Conservation (phyloP, 257 asterid species). For the Rhazya stricta region DNA sequence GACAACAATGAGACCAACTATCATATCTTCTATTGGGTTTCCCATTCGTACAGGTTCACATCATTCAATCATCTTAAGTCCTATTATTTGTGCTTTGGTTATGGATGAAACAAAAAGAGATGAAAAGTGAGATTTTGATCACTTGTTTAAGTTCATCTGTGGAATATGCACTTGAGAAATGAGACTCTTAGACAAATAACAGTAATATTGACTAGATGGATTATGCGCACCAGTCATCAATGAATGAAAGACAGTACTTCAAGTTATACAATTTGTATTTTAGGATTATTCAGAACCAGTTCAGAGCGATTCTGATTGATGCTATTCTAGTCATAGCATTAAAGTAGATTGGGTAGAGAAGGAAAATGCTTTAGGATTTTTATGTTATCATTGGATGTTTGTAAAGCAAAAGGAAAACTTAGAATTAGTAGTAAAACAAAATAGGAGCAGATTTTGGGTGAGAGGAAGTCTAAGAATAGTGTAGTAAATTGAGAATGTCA, state of each 20-base stretch:
- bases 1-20: not conserved
- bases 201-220: not conserved
- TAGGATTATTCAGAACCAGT: not conserved
- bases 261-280: not conserved
- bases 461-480: not conserved
- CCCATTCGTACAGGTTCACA: not conserved
- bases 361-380: not conserved
- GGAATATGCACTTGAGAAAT: not conserved
- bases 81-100: not conserved
- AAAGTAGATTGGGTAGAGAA: not conserved
- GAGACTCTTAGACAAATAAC: not conserved
- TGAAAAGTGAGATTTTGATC: not conserved
- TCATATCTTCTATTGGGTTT: not conserved
- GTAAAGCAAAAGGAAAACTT: not conserved
- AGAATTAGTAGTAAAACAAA: not conserved
- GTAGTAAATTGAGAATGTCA: not conserved
- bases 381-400: not conserved
- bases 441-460: not conserved
- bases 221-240: not conserved
- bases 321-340: not conserved
- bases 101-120: not conserved
- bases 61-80: not conserved
- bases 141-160: not conserved
- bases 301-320: not conserved
- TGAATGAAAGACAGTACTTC: not conserved